A percentile compares a stretch with the other conserved stretches of the same genome.
Conservation (phyloP, 768 basidiomycete genomes). For the Tephrocybe sp. region DNA sequence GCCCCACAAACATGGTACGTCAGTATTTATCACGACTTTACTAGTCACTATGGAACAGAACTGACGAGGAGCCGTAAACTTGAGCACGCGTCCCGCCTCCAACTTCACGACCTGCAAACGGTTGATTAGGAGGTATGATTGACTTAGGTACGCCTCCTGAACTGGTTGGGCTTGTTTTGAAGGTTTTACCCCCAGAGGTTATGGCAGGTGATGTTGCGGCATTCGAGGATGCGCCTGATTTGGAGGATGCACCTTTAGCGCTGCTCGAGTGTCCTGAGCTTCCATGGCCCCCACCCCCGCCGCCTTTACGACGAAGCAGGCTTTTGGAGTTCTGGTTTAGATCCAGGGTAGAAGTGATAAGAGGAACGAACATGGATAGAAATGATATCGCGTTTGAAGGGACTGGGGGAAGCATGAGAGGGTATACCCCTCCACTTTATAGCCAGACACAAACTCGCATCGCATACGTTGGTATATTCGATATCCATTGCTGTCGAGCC, state of each 20-base stretch:
- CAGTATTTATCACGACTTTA: no score
- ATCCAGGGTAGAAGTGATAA: background rate
- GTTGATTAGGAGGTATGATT: conserved; percentile 9
- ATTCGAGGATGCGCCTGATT: background rate
- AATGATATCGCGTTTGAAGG: background rate
- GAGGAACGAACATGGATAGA: conserved; percentile 13
- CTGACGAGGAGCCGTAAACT: conserved; percentile 12
- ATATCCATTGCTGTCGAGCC: no score
- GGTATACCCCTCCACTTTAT: no score
- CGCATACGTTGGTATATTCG: no score
- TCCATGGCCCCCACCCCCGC: conserved; percentile 9
- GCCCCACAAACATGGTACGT: background rate
- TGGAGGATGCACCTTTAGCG: background rate
- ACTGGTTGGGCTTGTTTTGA: conserved; percentile 7
- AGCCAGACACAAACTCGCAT: no score
- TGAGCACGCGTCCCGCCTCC: conserved; percentile 12
- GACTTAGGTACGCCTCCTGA: conserved; percentile 4
- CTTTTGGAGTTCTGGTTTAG: background rate
- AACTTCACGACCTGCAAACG: conserved; percentile 13
- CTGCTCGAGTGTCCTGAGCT: conserved; percentile 3
- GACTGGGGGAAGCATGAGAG: background rate
- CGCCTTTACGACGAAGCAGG: conserved; percentile 13
- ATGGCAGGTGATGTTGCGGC: conserved; percentile 1
- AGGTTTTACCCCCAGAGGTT: background rate
- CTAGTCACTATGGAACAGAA: no score